Base-by-base conservation (phyloP, 768 basidiomycete species). In the Aureoboletus auriporus region DNA sequence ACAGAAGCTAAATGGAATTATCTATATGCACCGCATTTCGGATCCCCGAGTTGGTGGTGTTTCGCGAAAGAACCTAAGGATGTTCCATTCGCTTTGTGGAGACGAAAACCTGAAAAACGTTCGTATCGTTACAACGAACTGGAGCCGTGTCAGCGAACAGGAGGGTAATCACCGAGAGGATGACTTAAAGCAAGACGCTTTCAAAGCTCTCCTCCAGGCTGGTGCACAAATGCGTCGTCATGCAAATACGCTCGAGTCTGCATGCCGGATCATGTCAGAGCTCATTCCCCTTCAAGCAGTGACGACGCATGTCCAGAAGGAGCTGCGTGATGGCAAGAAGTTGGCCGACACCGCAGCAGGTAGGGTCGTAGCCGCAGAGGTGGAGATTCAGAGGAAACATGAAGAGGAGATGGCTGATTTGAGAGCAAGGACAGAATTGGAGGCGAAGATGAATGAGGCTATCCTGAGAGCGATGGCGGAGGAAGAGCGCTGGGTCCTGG, bases 61-160 rank as follows among this genome's bases (percentile, higher is more conserved):
- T 40, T 70, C 72, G 6, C 62, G 60, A 12, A 66, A 69, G 49
- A 75, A 72, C 47, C 71, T 74, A 47, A 59, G 62, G 23, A 66
- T 76, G 62, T 76, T 77, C 58, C 55, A 67, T 17, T 63, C 71
- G 45, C 63, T 78, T 14, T 79, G 76, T 44, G 76, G 77, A 2
- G 68, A 71, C 20, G 57, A 49, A 9, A 64, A 70, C 9, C 67
- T 76, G 13, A 50, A 59, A 30, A 76, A 71, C 42, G 73, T 78
- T 14, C 58, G 72, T 6, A 68, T 78, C 42, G 69, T 69, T 29
- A 77, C 77, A 2, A 77, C 67, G 13, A 75, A 71, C 71, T 76
- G 76, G 75, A 66, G 61, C n/a, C 53, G 64, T 33, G 64, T 71
- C 33, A 58, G 52, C 11, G 44, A 47, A 20, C 54, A 59, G 4